Evolutionary conservation across 2,329 filamentous ascomycete species (phyloP), one percentile per base, ranked within the genome.

Genomic region (Volutella citrinella): DNA sequence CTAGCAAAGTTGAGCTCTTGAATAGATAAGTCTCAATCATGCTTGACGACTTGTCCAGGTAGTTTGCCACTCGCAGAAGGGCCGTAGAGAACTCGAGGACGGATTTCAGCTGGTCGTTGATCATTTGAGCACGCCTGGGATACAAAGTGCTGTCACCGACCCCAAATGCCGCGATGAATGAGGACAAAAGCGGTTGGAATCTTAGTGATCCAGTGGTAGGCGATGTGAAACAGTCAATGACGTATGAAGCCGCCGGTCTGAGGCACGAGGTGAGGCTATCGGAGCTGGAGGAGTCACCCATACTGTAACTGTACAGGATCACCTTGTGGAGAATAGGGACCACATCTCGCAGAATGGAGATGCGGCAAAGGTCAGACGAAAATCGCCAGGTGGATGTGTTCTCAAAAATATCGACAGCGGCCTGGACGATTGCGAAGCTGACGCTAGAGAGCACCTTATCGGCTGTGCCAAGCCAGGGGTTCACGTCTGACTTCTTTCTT

Each of bases 331-430:
- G 82, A 11, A 83, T 75, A 6, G 72, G 72, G 17, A 87, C 74
- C 17, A 95, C 78, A 25, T 73, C 72, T 13, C 74, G 72, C 38
- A 87, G 77, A 30, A 96, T 74, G 36, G 80, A 69, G 31, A 80
- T 76, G 26, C 83, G 80, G 46, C 90, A 82, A 17, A 80, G 68
- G 10, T 79, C 72, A 3, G 76, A 72, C 7, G 76, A 71, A 56
- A 94, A 96, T 47, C 82, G 83, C 93, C 91, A 98, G 6, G 82
- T 88, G 19, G 80, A 78, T 22, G 84, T 86, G 59, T 84, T 93
- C 63, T 95, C 89, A 48, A 94, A 84, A 7, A 94, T 77, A 53
- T 95, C 89, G 16, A 94, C 75, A 44, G 87, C 73, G 3, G 82
- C 82, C 46, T 85, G 81, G 7, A 83, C 82, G 50, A 91, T 84